A percentile compares a stretch with the other conserved stretches of the same genome.
phyloP scores from a whole-genome alignment of 2,329 filamentous ascomycete genomes.

The Hypoxylon sp. region DNA sequence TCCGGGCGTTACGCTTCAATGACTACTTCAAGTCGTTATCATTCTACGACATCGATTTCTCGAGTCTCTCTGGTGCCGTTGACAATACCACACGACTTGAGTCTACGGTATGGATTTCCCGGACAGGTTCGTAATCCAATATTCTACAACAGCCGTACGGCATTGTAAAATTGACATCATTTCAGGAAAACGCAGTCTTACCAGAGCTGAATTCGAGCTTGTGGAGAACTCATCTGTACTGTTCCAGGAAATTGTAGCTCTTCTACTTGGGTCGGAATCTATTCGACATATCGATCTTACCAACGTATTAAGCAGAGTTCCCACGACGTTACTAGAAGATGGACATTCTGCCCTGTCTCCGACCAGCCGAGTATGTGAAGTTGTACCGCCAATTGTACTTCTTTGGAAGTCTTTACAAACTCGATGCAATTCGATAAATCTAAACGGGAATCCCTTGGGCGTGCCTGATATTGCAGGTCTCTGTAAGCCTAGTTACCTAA shows the following conservation, averaged over 20 bases:
- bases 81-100: conserved; percentile 64
- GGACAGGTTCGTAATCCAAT: conserved; percentile 62
- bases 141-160: neutral
- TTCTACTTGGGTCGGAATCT: conserved; percentile 70
- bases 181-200: conserved; percentile 59
- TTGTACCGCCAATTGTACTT: conserved; percentile 66
- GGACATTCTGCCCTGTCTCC: conserved; percentile 18
- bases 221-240: conserved; percentile 66
- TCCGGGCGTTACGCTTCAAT: conserved; percentile 71
- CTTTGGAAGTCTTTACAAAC: conserved; percentile 64
- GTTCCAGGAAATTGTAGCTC: conserved; percentile 70
- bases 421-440: conserved; percentile 66
- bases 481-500: conserved; percentile 54
- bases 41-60: conserved; percentile 67
- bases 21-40: conserved; percentile 73
- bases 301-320: conserved; percentile 56
- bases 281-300: conserved; percentile 69
- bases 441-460: conserved; percentile 66
- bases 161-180: conserved; percentile 45
- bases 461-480: conserved; percentile 65
- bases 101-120: conserved; percentile 66
- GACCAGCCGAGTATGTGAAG: conserved; percentile 54
- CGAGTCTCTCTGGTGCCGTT: conserved; percentile 57
- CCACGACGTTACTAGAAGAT: conserved; percentile 33
- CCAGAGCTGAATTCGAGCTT: conserved; percentile 63